Conservation (phyloP, 768 basidiomycete species). For the Leccinellum rugosiceps region DNA sequence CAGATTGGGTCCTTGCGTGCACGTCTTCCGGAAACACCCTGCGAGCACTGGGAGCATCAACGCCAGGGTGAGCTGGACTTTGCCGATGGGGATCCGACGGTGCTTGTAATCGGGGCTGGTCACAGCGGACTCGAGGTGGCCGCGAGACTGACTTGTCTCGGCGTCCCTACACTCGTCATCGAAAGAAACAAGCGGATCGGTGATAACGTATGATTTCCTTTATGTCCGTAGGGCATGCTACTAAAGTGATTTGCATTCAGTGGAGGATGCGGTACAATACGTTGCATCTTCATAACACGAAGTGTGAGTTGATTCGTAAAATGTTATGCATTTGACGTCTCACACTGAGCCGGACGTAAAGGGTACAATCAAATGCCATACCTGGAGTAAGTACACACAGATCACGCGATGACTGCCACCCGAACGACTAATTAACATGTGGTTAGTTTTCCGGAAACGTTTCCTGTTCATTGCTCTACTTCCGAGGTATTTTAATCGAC, state of each 20-base stretch:
- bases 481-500: constrained; percentile 37
- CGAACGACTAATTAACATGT: not conserved
- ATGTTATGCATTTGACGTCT: not conserved
- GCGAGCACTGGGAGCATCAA: constrained; percentile 47
- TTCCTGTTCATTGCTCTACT: constrained; percentile 50
- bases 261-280: constrained; percentile 59
- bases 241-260: constrained; percentile 14
- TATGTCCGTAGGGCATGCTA: not conserved
- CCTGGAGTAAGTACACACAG: constrained; percentile 39
- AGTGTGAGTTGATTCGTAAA: constrained; percentile 35
- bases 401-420: not conserved
- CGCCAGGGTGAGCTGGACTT: constrained; percentile 43
- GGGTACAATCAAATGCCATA: constrained; percentile 55
- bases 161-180: constrained; percentile 52
- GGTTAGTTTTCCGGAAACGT: constrained; percentile 49
- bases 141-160: constrained; percentile 56
- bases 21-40: constrained; percentile 33
- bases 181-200: constrained; percentile 52
- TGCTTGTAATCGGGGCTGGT: constrained; percentile 62
- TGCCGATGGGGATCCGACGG: constrained; percentile 46
- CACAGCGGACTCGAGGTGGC: constrained; percentile 65
- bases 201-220: constrained; percentile 32
- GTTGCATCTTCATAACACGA: constrained; percentile 49
- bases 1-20: constrained; percentile 40
- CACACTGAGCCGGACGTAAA: constrained; percentile 23